These are phyloP conservation scores for Lodderomyces oxycetoniae DNA, from an alignment of 1,139 yeast species.

Conservation along the genomic window DNA sequence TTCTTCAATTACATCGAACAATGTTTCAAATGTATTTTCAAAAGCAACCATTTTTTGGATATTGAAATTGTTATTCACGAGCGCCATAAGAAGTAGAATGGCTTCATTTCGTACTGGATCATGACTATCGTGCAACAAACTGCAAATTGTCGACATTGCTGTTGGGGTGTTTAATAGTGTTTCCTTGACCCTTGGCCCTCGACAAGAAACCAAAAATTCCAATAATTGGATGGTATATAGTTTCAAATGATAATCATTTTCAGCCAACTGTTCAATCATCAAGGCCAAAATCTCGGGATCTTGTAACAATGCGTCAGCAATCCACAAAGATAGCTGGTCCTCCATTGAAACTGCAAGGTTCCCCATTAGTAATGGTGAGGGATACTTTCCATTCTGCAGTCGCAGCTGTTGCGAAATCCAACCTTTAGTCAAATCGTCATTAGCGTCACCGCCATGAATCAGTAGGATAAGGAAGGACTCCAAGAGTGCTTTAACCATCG, in stretches of 20 bases:
- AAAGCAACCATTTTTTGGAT: constrained; percentile 92
- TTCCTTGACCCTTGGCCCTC: constrained; percentile 73
- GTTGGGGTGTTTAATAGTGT: constrained; percentile 69
- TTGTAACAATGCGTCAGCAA: constrained; percentile 89
- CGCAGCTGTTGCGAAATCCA: constrained; percentile 78
- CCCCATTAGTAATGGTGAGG: constrained; percentile 68
- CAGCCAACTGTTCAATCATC: constrained; percentile 51
- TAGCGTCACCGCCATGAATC: constrained; percentile 60
- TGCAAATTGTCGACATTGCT: constrained; percentile 72
- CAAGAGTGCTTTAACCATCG: constrained; percentile 73
- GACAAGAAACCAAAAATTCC: constrained; percentile 76
- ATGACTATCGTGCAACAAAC: constrained; percentile 62
- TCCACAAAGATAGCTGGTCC: constrained; percentile 93
- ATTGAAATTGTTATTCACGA: constrained; percentile 77
- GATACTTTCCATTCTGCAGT: constrained; percentile 73
- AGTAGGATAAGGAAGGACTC: constrained; percentile 83
- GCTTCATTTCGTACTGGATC: constrained; percentile 93
- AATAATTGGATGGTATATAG: constrained; percentile 79
- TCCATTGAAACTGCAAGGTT: constrained; percentile 49
- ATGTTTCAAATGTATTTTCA: constrained; percentile 82
- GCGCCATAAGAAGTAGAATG: constrained; percentile 72
- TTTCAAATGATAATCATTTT: constrained; percentile 66
- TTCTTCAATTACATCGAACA: constrained; percentile 71
- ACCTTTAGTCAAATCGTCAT: constrained; percentile 54
- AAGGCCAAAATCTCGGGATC: constrained; percentile 53